These are phyloP conservation scores for Gonium pectorale DNA, from an alignment of 139 green algal species.

Conservation along the genomic window DNA sequence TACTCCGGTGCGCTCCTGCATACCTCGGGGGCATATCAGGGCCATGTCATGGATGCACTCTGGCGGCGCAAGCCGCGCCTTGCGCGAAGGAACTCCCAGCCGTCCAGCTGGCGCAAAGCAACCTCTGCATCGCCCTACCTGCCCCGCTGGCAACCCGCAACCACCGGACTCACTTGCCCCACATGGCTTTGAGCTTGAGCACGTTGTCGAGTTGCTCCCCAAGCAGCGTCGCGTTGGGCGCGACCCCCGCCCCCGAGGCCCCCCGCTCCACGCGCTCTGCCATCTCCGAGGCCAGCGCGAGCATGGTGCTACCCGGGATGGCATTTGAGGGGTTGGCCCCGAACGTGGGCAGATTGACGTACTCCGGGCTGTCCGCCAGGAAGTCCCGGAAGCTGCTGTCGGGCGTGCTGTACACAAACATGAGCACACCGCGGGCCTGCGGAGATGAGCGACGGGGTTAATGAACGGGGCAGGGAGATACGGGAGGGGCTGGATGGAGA, in stretches of 20 bases:
- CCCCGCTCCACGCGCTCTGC: too few species aligned
- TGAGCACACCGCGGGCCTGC: neutral
- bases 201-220: neutral
- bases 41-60: too few species aligned
- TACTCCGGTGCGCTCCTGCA: too few species aligned
- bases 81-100: too few species aligned
- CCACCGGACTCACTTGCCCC: conserved; percentile 18
- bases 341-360: conserved; percentile 24
- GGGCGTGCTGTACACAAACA: neutral
- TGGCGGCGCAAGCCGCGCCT: too few species aligned
- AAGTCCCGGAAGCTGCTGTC: neutral
- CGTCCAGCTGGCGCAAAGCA: too few species aligned
- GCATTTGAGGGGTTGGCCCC: neutral
- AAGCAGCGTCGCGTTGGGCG: conserved; percentile 21
- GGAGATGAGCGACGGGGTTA: too few species aligned
- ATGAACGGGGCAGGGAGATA: neutral
- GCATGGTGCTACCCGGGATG: neutral
- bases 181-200: conserved; percentile 18
- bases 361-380: neutral
- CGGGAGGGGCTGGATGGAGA: neutral
- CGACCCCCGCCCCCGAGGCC: neutral
- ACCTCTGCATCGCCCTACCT: too few species aligned
- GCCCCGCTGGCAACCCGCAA: too few species aligned
- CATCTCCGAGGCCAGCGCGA: too few species aligned
- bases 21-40: too few species aligned